These are phyloP conservation scores for sunflower (Helianthus annuus) DNA, from an alignment of 129 eudicot genomes.

Conservation along the genomic window DNA sequence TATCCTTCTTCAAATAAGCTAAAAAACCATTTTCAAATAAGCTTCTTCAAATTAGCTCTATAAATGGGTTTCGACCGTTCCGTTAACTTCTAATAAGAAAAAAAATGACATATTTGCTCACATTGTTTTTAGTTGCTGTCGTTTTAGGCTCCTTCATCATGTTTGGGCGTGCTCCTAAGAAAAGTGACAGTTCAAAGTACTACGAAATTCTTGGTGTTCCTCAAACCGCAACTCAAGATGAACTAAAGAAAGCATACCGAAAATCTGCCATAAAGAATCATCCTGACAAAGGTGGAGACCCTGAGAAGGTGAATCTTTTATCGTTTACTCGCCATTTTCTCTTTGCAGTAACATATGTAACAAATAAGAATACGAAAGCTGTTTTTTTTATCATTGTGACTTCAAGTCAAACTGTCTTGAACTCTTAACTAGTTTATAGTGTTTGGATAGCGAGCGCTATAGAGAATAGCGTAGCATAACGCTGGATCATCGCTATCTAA, in stretches of 20 bases:
- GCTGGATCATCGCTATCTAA: too few relatives aligned
- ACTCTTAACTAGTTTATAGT: too few relatives aligned
- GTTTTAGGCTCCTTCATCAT: slow-evolving; percentile 38
- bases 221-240: slow-evolving; percentile 64
- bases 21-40: too few relatives aligned
- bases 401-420: background rate
- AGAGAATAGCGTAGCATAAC: too few relatives aligned
- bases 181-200: slow-evolving; percentile 64
- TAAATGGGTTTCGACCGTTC: background rate
- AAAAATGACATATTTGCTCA: slow-evolving; percentile 8
- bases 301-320: slow-evolving; percentile 62
- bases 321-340: slow-evolving; percentile 5
- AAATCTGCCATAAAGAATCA: slow-evolving; percentile 85
- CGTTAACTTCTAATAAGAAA: background rate
- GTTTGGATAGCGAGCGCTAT: background rate
- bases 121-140: slow-evolving; percentile 11
- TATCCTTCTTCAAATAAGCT: too few relatives aligned
- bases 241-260: slow-evolving; percentile 79
- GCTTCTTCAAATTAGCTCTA: too few relatives aligned
- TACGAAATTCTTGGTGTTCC: slow-evolving; percentile 79
- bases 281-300: slow-evolving; percentile 96
- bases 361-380: background rate
- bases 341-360: background rate
- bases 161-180: slow-evolving; percentile 79
- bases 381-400: background rate